Conservation (phyloP, 371 early-diverging fungal genomes). For the Mortierella sp. region DNA sequence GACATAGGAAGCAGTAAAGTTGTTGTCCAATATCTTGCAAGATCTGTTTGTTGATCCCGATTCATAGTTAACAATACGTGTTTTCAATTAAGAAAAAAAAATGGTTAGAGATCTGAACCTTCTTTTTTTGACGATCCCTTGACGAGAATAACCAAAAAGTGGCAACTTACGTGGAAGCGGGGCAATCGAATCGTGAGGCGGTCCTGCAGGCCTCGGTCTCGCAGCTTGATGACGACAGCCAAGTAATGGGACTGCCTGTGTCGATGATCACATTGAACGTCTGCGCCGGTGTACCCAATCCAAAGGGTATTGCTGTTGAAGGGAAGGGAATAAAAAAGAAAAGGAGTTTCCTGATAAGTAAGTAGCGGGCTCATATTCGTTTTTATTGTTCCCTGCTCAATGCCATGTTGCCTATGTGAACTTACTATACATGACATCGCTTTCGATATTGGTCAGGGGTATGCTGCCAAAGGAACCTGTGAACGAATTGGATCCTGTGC, state of each 20-base stretch:
- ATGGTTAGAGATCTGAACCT: not conserved
- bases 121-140: not conserved
- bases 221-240: conserved; percentile 34
- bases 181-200: conserved; percentile 23
- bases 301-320: conserved; percentile 29
- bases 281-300: conserved; percentile 43
- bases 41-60: not conserved
- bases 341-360: not conserved
- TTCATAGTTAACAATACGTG: too few relatives aligned
- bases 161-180: conserved; percentile 34
- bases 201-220: not conserved
- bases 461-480: not conserved
- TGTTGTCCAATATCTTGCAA: conserved; percentile 10
- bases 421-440: conserved; percentile 45
- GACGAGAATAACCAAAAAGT: not conserved
- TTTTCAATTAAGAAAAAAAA: not conserved
- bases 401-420: not conserved
- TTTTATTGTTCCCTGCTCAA: not conserved
- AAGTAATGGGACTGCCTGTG: conserved; percentile 50
- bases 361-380: not conserved
- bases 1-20: conserved; percentile 28
- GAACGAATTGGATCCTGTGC: not conserved
- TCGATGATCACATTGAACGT: conserved; percentile 42
- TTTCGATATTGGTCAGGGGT: conserved; percentile 26
- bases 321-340: not conserved